A percentile compares a stretch with the other conserved stretches of the same genome.
Conservation (phyloP, 1,284 basidiomycete genomes). For the Ceratobasidium sp. region DNA sequence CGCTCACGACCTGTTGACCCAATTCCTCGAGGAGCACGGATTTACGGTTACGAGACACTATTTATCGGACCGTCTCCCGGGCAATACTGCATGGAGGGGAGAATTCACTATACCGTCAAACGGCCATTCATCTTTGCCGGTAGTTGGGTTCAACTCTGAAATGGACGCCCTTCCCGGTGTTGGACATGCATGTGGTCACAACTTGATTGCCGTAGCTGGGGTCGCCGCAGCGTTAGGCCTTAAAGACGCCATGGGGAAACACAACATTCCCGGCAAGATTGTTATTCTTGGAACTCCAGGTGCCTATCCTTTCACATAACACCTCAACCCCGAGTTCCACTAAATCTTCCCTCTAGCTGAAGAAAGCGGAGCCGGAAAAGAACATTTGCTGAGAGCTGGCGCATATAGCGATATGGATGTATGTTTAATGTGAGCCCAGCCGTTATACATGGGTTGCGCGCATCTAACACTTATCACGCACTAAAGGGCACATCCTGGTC, state of each 20-base stretch:
- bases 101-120: slow-evolving; percentile 59
- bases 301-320: slow-evolving; percentile 46
- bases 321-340: background rate
- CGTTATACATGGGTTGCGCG: background rate
- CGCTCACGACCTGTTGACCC: slow-evolving; percentile 64
- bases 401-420: slow-evolving; percentile 80
- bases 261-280: slow-evolving; percentile 72
- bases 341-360: slow-evolving; percentile 59
- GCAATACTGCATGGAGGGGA: slow-evolving; percentile 75
- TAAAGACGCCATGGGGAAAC: slow-evolving; percentile 68
- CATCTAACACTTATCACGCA: slow-evolving; percentile 9
- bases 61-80: slow-evolving; percentile 57
- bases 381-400: slow-evolving; percentile 71
- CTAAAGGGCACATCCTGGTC: slow-evolving; percentile 66
- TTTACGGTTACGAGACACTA: slow-evolving; percentile 69
- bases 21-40: slow-evolving; percentile 61
- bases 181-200: slow-evolving; percentile 85
- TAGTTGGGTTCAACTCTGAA: slow-evolving; percentile 78
- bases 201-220: slow-evolving; percentile 83
- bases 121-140: slow-evolving; percentile 61
- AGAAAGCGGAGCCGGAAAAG: slow-evolving; percentile 81
- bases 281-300: slow-evolving; percentile 86
- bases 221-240: slow-evolving; percentile 78
- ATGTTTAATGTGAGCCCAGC: slow-evolving; percentile 69
- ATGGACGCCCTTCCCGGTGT: slow-evolving; percentile 71